A percentile compares a stretch with the other conserved stretches of the same genome.
Evolutionary conservation across 192 early-diverging fungal genomes (phyloP).

Genomic region (Piromyces finnis): DNA sequence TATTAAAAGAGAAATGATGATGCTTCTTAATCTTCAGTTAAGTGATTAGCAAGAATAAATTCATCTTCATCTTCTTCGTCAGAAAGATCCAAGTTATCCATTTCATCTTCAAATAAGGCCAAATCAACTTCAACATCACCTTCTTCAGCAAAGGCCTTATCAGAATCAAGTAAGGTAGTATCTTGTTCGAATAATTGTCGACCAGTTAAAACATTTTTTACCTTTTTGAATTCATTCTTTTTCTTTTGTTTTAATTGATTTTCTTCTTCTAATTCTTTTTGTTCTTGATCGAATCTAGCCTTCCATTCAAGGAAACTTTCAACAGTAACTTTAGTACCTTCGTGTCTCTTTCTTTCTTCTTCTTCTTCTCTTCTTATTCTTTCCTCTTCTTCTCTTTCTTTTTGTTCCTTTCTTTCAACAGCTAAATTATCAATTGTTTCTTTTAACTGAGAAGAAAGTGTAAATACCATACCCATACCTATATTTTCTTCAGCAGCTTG

Average conservation of each 20-base stretch:
- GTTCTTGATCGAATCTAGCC: conserved; percentile 53
- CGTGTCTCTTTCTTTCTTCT: conserved; percentile 51
- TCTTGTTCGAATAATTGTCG: conserved; percentile 86
- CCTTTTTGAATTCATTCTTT: conserved; percentile 15
- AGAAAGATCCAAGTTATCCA: conserved; percentile 17
- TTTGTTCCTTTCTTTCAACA: conserved; percentile 21
- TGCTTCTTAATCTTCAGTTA: not conserved
- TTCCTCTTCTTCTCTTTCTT: conserved; percentile 23
- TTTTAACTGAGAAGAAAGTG: conserved; percentile 53
- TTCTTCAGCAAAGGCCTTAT: conserved; percentile 62
- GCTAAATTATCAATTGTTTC: conserved; percentile 51
- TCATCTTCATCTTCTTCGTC: not conserved
- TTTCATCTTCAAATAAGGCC: conserved; percentile 24
- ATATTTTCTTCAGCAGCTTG: conserved; percentile 32
- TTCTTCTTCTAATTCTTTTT: conserved; percentile 11
- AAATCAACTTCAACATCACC: conserved; percentile 66
- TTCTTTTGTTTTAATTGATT: conserved; percentile 14
- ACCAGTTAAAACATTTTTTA: conserved; percentile 20
- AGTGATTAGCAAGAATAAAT: not conserved
- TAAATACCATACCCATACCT: conserved; percentile 88
- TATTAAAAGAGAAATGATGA: not conserved
- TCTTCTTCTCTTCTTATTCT: conserved; percentile 36
- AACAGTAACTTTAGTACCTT: conserved; percentile 66
- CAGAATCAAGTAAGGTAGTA: conserved; percentile 60
- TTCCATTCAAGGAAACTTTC: conserved; percentile 69